These are phyloP conservation scores for Lathyrus tuberosus DNA, from an alignment of 306 rosid genomes.

Conservation along the genomic window DNA sequence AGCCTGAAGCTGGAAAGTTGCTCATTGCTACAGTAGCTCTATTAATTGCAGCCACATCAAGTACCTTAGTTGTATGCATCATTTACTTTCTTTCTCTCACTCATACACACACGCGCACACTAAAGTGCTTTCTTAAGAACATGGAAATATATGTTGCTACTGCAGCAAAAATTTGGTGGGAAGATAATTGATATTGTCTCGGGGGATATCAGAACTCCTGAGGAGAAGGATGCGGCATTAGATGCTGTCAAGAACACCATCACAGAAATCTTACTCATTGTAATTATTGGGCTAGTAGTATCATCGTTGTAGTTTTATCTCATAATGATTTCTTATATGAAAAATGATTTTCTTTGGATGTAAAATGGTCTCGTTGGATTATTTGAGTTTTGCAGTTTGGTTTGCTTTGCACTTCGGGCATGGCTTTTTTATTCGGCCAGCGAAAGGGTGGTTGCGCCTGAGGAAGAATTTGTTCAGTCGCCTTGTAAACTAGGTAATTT, in stretches of 20 bases:
- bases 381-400: constrained; percentile 57
- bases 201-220: constrained; percentile 52
- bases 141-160: too few species aligned
- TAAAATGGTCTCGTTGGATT: constrained; percentile 29
- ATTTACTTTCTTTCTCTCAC: too few species aligned
- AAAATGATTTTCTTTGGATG: constrained; percentile 19
- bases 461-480: too few species aligned
- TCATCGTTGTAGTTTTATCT: constrained; percentile 18
- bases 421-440: constrained; percentile 86
- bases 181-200: constrained; percentile 89
- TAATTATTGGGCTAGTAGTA: constrained; percentile 68
- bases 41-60: too few species aligned
- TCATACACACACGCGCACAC: background rate
- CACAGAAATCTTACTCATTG: constrained; percentile 56
- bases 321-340: constrained; percentile 21
- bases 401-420: constrained; percentile 75
- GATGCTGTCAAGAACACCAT: constrained; percentile 70
- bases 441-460: constrained; percentile 78
- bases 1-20: too few species aligned
- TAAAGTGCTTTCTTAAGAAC: constrained; percentile 33
- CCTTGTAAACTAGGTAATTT: too few species aligned
- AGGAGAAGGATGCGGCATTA: constrained; percentile 57
- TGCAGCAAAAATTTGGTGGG: too few species aligned
- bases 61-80: too few species aligned
- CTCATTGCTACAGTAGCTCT: too few species aligned